phyloP scores from a whole-genome alignment of 1,139 yeast species.

The Debaryomyces coudertii region DNA sequence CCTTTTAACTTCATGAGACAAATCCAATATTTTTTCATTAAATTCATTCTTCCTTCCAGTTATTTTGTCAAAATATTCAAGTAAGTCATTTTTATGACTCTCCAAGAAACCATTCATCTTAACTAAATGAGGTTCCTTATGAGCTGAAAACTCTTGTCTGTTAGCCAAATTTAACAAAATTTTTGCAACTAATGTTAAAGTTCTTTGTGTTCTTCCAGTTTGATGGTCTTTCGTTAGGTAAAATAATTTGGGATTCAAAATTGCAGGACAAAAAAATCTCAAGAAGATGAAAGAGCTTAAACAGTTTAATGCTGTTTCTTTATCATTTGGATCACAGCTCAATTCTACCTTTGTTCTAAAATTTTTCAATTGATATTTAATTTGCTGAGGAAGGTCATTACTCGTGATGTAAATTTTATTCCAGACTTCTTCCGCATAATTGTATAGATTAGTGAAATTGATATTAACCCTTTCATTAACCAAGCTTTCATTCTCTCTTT shows the following conservation, averaged over 20 bases:
- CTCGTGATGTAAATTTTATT: conserved; percentile 65
- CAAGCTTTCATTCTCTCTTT: conserved; percentile 25
- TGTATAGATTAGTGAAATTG: conserved; percentile 56
- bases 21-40: conserved; percentile 57
- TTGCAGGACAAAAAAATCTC: conserved; percentile 88
- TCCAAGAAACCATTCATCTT: conserved; percentile 70
- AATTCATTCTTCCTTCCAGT: conserved; percentile 74
- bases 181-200: conserved; percentile 83
- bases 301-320: conserved; percentile 63
- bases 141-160: conserved; percentile 67
- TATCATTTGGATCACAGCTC: conserved; percentile 61
- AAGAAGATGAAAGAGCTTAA: conserved; percentile 82
- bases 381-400: conserved; percentile 73
- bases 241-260: conserved; percentile 84
- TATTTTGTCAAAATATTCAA: conserved; percentile 70
- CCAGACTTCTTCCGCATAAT: conserved; percentile 73
- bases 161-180: conserved; percentile 79
- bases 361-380: conserved; percentile 61
- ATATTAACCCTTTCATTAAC: conserved; percentile 42
- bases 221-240: conserved; percentile 73
- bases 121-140: conserved; percentile 80
- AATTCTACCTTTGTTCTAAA: conserved; percentile 64
- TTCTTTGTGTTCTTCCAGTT: conserved; percentile 69
- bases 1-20: conserved; percentile 59
- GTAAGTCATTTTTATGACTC: conserved; percentile 58